Evolutionary conservation across 2,329 filamentous ascomycete genomes (phyloP), one percentile per base, ranked within the genome.

Genomic region (Epichloe sylvatica): DNA sequence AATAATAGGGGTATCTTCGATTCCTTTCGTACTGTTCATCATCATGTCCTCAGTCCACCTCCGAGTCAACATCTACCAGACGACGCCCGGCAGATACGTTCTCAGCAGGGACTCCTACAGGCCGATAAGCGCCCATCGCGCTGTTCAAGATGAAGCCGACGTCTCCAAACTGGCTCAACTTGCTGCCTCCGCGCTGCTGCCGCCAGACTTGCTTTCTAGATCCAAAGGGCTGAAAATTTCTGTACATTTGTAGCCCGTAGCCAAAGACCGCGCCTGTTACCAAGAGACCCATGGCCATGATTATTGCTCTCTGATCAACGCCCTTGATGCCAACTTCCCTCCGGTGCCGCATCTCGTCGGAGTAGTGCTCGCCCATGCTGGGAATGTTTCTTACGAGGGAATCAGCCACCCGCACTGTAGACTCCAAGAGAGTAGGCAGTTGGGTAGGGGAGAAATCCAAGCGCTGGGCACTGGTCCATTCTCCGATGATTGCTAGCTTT

Each of bases 91-190:
- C 45, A 19, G 40, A 49, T n/a, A 11, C 34, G 37, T 53, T 45
- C n/a, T 48, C 53, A 4, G 56, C 43, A 23, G 52, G 41, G 44
- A 51, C 54, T n/a, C 42, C 42, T 2, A 53, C 51, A 33, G 56
- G 48, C 23, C 53, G 52, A 46, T 56, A 57, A 2, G 58, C 56
- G 30, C 64, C 64, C 17, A 68, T 51, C 5, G 60, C 64, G 41
- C 60, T 64, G 13, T 58, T 57, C 33, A 77, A 55, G 61, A 77
- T 69, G 1, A 67, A 64, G 1, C 74, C 72, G 15, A 74, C 60
- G 21, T 72, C 70, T 3, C 73, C 74, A 54, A 74, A 73, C 50
- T 66, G 65, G 45, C 65, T 63, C 35, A 76, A 53, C 46, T 60
- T 61, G 2, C 62, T 59, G 1, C 62, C 56, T 12, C 55, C 57